These are phyloP conservation scores for Penicillium subrubescens DNA, from an alignment of 495 filamentous ascomycete species.

Conservation along the genomic window DNA sequence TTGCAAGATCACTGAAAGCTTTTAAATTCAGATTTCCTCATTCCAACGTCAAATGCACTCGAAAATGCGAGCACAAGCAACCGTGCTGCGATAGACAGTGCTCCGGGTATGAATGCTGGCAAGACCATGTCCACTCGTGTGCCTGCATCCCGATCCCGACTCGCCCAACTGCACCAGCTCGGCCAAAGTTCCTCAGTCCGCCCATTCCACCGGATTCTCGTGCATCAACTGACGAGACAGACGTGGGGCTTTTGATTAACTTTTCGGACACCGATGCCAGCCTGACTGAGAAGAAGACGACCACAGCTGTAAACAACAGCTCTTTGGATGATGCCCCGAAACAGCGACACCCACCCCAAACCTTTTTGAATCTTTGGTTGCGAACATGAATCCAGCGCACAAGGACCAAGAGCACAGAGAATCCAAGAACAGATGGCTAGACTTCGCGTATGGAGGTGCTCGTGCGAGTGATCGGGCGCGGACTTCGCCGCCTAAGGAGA, in stretches of 20 bases:
- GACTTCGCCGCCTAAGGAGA: neutral
- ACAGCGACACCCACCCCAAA: neutral
- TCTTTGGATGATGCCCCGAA: neutral
- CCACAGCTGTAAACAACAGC: neutral
- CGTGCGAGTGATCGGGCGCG: neutral
- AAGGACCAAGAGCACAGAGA: neutral
- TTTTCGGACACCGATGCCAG: neutral
- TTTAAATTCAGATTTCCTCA: slow-evolving; percentile 2
- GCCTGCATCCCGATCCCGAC: neutral
- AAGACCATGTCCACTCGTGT: slow-evolving; percentile 17
- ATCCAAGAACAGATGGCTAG: neutral
- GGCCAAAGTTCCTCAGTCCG: neutral
- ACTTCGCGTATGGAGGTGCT: neutral
- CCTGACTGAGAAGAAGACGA: neutral
- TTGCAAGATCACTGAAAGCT: neutral
- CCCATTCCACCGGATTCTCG: neutral
- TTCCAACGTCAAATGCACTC: slow-evolving; percentile 7
- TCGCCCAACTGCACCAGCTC: neutral
- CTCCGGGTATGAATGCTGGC: slow-evolving; percentile 5
- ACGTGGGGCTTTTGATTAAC: neutral
- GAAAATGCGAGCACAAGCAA: slow-evolving; percentile 3
- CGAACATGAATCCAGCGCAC: neutral
- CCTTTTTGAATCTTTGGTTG: neutral
- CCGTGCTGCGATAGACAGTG: slow-evolving; percentile 10
- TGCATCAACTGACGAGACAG: neutral